A percentile compares a stretch with the other conserved stretches of the same genome.
Evolutionary conservation across 2,329 filamentous ascomycete species (phyloP).

Genomic region (Ophiostoma ulmi): DNA sequence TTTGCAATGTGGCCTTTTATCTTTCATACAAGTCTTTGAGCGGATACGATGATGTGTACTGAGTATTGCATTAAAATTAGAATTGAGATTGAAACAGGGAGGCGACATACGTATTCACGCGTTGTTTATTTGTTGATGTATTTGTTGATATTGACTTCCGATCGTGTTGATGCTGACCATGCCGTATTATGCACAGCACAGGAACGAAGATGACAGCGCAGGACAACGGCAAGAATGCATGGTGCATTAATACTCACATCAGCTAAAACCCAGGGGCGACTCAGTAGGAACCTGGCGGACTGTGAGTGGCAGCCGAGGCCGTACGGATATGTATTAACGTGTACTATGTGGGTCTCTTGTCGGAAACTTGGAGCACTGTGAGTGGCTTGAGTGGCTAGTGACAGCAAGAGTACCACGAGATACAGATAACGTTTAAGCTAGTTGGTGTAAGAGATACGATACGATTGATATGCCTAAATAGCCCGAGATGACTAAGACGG

Average conservation of each 20-base stretch:
- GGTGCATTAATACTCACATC: not conserved
- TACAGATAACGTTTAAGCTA: conserved; percentile 12
- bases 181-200: not conserved
- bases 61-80: not conserved
- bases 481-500: not conserved
- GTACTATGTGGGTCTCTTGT: conserved; percentile 3
- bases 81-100: conserved; percentile 8
- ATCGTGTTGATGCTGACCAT: not conserved
- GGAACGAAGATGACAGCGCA: not conserved
- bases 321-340: conserved; percentile 9
- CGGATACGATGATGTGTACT: conserved; percentile 7
- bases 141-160: not conserved
- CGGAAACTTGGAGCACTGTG: not conserved
- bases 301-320: conserved; percentile 8
- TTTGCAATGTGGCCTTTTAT: not conserved
- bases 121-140: conserved; percentile 9
- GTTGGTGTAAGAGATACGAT: not conserved
- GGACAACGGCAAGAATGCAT: conserved; percentile 13
- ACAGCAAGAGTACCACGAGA: conserved; percentile 5
- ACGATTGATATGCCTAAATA: not conserved
- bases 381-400: not conserved
- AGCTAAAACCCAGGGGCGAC: not conserved
- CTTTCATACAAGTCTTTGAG: not conserved
- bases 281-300: not conserved
- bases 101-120: conserved; percentile 12